Percentiles rank a stretch among this genome's conserved stretches.
These are phyloP conservation scores for Phyllosticta citrichinensis DNA, from an alignment of 2,329 filamentous ascomycete genomes.

Conservation along the genomic window DNA sequence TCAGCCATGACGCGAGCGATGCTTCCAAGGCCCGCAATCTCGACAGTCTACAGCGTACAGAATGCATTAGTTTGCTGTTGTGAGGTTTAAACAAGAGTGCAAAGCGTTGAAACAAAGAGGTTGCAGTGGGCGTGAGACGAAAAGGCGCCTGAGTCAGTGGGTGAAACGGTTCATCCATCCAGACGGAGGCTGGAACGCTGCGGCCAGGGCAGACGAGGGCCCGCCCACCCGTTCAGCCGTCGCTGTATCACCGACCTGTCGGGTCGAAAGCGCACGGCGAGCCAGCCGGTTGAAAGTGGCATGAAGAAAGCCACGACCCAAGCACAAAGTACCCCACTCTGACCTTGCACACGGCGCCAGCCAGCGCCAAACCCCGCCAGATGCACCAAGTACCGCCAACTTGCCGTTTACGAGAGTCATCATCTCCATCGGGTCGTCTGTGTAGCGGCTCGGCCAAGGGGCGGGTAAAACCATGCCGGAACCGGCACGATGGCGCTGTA, in stretches of 20 bases:
- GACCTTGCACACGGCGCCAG: background rate
- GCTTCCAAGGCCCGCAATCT: constrained; percentile 77
- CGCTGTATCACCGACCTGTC: background rate
- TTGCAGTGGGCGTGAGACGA: background rate
- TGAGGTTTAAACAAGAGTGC: background rate
- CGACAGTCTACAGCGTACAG: constrained; percentile 52
- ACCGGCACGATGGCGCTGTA: constrained; percentile 2
- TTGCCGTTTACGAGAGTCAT: background rate
- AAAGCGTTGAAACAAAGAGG: constrained; percentile 5
- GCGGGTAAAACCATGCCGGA: background rate
- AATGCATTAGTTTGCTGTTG: constrained; percentile 4
- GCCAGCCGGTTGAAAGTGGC: background rate
- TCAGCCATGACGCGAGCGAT: constrained; percentile 95
- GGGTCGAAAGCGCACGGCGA: background rate
- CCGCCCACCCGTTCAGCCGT: background rate
- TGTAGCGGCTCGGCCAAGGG: background rate
- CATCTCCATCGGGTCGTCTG: background rate
- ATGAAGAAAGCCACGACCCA: background rate
- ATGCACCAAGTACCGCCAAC: constrained; percentile 2
- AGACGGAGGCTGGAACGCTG: background rate
- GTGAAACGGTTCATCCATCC: background rate
- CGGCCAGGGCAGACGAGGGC: background rate
- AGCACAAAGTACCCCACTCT: background rate
- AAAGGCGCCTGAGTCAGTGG: background rate
- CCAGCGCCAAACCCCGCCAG: background rate